These are phyloP conservation scores for Theobroma cacao DNA, from an alignment of 345 rosid species.

Conservation along the genomic window DNA sequence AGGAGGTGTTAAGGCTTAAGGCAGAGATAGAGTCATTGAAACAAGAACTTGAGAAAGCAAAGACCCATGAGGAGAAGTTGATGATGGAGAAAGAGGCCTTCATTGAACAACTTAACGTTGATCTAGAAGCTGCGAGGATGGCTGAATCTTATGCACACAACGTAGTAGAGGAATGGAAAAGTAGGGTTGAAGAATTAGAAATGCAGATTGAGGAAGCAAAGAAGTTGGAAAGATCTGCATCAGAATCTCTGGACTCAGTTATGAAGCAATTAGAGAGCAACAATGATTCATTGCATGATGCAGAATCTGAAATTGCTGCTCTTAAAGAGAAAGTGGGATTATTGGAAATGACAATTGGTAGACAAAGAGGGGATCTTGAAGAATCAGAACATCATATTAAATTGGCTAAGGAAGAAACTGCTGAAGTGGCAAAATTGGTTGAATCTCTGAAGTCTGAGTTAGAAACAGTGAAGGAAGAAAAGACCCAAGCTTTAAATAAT, in stretches of 20 bases:
- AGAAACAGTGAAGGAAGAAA: conserved; percentile 66
- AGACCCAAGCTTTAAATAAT: conserved; percentile 59
- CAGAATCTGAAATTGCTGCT: conserved; percentile 52
- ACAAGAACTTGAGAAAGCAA: conserved; percentile 58
- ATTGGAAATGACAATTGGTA: conserved; percentile 67
- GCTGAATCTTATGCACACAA: conserved; percentile 82
- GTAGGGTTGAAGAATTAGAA: conserved; percentile 63
- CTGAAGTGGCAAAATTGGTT: conserved; percentile 39
- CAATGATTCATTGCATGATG: conserved; percentile 68
- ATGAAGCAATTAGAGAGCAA: conserved; percentile 80
- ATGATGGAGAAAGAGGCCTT: conserved; percentile 54
- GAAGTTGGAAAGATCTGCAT: conserved; percentile 76
- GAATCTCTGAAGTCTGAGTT: conserved; percentile 58
- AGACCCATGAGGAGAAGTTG: conserved; percentile 48
- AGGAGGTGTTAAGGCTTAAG: conserved; percentile 45
- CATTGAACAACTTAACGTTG: conserved; percentile 73
- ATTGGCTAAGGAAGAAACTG: conserved; percentile 47
- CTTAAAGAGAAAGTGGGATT: conserved; percentile 72
- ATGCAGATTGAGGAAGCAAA: conserved; percentile 54
- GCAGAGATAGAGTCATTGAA: conserved; percentile 57
- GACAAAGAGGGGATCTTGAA: conserved; percentile 68
- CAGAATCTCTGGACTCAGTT: conserved; percentile 77
- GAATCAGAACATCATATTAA: conserved; percentile 45
- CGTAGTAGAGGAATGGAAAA: conserved; percentile 71
- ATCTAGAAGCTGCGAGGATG: conserved; percentile 80